Percentiles rank a stretch among this genome's conserved stretches.
Conservation (phyloP, 768 basidiomycete genomes). For the Suillus plorans region DNA sequence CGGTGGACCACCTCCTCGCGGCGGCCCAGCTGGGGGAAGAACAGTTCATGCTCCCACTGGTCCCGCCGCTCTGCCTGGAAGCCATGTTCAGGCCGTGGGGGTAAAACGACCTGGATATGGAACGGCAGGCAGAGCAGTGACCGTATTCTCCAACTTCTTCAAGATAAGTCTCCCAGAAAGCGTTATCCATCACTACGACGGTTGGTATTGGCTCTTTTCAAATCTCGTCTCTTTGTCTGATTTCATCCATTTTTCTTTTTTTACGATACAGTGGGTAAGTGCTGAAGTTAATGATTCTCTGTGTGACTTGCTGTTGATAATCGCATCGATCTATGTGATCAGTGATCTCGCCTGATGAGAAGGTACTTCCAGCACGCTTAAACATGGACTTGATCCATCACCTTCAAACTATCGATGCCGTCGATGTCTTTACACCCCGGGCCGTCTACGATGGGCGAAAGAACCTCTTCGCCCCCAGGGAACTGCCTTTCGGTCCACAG, state of each 20-base stretch:
- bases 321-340: conserved; percentile 6
- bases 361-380: conserved; percentile 60
- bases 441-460: conserved; percentile 81
- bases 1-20: conserved; percentile 12
- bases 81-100: conserved; percentile 54
- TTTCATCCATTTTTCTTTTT: conserved; percentile 8
- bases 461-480: conserved; percentile 64
- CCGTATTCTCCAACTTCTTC: conserved; percentile 62
- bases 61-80: conserved; percentile 21
- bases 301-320: conserved; percentile 14
- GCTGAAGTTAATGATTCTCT: not conserved
- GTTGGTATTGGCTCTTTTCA: conserved; percentile 38
- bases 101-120: conserved; percentile 71
- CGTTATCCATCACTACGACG: conserved; percentile 78
- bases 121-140: conserved; percentile 46
- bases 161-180: conserved; percentile 55
- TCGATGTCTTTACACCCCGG: conserved; percentile 68
- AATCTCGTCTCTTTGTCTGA: conserved; percentile 18
- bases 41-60: conserved; percentile 32
- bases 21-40: conserved; percentile 17
- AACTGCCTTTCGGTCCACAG: conserved; percentile 56
- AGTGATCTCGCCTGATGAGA: conserved; percentile 72
- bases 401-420: conserved; percentile 58
- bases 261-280: conserved; percentile 22
- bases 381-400: conserved; percentile 70